Evolutionary conservation across 148 eudicot species (phyloP).

Genomic region (Spergularia bocconei): DNA sequence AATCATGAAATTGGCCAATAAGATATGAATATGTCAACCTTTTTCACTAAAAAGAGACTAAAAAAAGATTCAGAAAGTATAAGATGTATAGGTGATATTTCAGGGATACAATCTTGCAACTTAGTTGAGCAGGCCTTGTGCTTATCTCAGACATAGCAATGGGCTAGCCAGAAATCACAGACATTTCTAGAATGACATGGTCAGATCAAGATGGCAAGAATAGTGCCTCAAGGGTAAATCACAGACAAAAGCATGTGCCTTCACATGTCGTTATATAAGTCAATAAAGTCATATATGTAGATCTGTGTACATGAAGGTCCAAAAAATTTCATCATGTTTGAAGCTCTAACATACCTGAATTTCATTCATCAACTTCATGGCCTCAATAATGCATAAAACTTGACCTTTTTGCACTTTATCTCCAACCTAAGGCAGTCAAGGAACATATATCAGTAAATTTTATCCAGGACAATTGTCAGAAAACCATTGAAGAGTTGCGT

Average conservation of each 20-base stretch:
- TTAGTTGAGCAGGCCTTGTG: not conserved
- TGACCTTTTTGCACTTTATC: slow-evolving; percentile 83
- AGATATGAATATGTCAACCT: not conserved
- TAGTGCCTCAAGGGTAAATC: not conserved
- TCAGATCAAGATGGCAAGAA: too few relatives aligned
- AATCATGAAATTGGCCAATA: not conserved
- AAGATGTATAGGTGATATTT: not conserved
- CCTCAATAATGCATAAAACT: slow-evolving; percentile 75
- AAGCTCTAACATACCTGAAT: slow-evolving; percentile 49
- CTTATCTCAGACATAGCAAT: too few relatives aligned
- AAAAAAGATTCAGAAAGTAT: not conserved
- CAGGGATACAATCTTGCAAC: not conserved
- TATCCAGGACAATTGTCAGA: not conserved
- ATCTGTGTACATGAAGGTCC: not conserved
- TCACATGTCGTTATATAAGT: too few relatives aligned
- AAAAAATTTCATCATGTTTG: not conserved
- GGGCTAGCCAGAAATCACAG: too few relatives aligned
- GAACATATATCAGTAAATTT: not conserved
- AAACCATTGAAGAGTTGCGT: not conserved
- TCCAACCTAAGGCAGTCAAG: slow-evolving; percentile 47
- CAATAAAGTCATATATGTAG: not conserved
- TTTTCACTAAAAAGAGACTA: not conserved
- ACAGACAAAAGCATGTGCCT: not conserved
- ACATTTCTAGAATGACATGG: too few relatives aligned
- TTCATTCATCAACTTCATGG: slow-evolving; percentile 93